A percentile compares a stretch with the other conserved stretches of the same genome.
These are phyloP conservation scores for Daldinia bambusicola DNA, from an alignment of 495 filamentous ascomycete genomes.

Conservation along the genomic window DNA sequence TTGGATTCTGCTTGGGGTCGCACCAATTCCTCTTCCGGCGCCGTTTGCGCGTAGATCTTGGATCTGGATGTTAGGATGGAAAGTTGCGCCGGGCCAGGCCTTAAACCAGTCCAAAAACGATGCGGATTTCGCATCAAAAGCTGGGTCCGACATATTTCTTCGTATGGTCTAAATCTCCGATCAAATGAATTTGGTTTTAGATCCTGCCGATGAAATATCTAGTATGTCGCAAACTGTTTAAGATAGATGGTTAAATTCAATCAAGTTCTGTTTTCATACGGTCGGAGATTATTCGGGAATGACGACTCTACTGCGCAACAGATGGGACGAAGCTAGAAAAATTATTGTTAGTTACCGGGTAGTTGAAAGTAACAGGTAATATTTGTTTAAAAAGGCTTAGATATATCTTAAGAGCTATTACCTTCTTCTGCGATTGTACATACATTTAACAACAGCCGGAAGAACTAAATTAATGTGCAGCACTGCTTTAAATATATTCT, in stretches of 20 bases:
- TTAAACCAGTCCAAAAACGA: slow-evolving; percentile 59
- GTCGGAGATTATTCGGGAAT: slow-evolving; percentile 34
- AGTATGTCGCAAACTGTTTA: slow-evolving; percentile 6
- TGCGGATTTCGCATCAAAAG: slow-evolving; percentile 50
- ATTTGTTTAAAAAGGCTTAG: background rate
- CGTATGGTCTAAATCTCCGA: slow-evolving; percentile 2
- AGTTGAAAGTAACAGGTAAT: background rate
- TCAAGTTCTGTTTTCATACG: background rate
- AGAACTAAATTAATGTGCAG: slow-evolving; percentile 4
- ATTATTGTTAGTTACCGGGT: background rate
- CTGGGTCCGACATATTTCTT: slow-evolving; percentile 41
- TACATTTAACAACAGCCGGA: background rate
- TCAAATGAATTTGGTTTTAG: slow-evolving; percentile 7
- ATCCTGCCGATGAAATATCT: slow-evolving; percentile 7
- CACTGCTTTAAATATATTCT: background rate
- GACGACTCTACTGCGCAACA: background rate
- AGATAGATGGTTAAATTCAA: slow-evolving; percentile 13
- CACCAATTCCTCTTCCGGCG: slow-evolving; percentile 60
- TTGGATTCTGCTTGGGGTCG: slow-evolving; percentile 24
- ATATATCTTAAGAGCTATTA: background rate
- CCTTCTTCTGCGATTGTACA: background rate
- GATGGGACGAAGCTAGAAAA: background rate
- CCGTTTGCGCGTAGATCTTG: slow-evolving; percentile 52
- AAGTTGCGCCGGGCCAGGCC: slow-evolving; percentile 56
- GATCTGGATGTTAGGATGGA: slow-evolving; percentile 57